phyloP scores from a whole-genome alignment of 495 filamentous ascomycete genomes.

The Acidiella bohemica region DNA sequence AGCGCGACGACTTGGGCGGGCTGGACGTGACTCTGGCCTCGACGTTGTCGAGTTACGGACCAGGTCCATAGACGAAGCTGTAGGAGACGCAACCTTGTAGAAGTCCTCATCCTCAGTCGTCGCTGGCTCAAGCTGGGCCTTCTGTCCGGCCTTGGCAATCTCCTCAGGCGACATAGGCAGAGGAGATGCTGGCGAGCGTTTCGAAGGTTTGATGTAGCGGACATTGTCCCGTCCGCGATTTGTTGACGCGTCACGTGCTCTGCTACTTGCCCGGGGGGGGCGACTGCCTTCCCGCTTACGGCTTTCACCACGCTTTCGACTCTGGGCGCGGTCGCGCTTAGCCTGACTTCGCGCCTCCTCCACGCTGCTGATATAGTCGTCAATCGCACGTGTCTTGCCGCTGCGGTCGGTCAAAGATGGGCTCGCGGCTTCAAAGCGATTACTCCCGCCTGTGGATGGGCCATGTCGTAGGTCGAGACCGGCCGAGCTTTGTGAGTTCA shows the following conservation, averaged over 20 bases:
- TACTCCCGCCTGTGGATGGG: no score
- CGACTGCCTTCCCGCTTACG: slow-evolving; percentile 28
- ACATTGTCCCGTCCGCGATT: slow-evolving; percentile 51
- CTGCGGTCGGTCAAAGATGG: slow-evolving; percentile 28
- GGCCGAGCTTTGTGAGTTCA: no score
- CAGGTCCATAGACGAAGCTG: slow-evolving; percentile 29
- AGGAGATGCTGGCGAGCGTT: slow-evolving; percentile 78
- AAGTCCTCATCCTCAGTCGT: slow-evolving; percentile 32
- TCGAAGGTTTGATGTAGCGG: slow-evolving; percentile 65
- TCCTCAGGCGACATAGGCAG: slow-evolving; percentile 88
- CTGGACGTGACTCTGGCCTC: slow-evolving; percentile 1
- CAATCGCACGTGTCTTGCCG: slow-evolving; percentile 48
- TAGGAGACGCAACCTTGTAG: slow-evolving; percentile 33
- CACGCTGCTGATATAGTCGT: slow-evolving; percentile 78
- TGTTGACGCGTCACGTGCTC: slow-evolving; percentile 46
- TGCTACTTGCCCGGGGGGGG: slow-evolving; percentile 31
- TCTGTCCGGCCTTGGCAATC: slow-evolving; percentile 18
- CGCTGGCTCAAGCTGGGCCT: slow-evolving; percentile 25
- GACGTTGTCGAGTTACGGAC: slow-evolving; percentile 12
- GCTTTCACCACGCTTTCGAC: slow-evolving; percentile 35
- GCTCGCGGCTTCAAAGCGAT: slow-evolving; percentile 15
- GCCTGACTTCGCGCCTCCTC: slow-evolving; percentile 58
- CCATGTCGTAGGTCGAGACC: no score
- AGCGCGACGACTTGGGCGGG: neutral
- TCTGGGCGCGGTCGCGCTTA: slow-evolving; percentile 35